Conservation (phyloP, 768 basidiomycete species). For the Naganishia vaughanmartiniae region DNA sequence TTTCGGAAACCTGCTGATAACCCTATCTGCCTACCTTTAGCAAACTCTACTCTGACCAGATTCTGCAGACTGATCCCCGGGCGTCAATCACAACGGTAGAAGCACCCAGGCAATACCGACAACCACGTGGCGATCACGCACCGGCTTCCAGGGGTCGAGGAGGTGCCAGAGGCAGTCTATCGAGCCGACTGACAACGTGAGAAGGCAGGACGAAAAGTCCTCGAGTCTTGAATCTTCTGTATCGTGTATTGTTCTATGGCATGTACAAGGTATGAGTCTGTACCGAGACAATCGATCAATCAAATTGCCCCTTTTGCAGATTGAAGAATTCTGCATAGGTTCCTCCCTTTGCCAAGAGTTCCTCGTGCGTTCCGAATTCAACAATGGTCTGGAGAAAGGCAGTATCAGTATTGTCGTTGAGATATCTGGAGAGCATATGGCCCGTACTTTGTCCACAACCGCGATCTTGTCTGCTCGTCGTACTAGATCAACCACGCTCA, state of each 20-base stretch:
- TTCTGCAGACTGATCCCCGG: conserved; percentile 54
- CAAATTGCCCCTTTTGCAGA: conserved; percentile 32
- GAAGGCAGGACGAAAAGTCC: not conserved
- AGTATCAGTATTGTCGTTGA: not conserved
- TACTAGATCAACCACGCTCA: conserved; percentile 23
- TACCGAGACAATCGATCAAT: not conserved
- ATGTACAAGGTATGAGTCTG: not conserved
- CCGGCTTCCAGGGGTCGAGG: not conserved
- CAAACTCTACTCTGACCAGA: conserved; percentile 80
- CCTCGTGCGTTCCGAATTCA: conserved; percentile 47
- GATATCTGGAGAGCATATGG: not conserved
- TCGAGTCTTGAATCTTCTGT: not conserved
- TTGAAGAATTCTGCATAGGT: conserved; percentile 47
- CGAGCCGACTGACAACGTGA: conserved; percentile 3
- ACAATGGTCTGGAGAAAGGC: conserved; percentile 35
- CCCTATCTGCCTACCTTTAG: conserved; percentile 51
- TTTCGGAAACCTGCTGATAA: not conserved
- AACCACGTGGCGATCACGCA: not conserved
- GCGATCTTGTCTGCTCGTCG: conserved; percentile 46
- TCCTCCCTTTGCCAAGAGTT: conserved; percentile 40
- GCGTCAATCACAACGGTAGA: conserved; percentile 42
- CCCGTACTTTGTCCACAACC: conserved; percentile 44
- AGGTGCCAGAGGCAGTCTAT: conserved; percentile 3
- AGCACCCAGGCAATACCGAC: conserved; percentile 14
- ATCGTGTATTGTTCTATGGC: not conserved